These are phyloP conservation scores for Cryptosporidium canis DNA, from an alignment of 169 alveolate species.

Conservation along the genomic window DNA sequence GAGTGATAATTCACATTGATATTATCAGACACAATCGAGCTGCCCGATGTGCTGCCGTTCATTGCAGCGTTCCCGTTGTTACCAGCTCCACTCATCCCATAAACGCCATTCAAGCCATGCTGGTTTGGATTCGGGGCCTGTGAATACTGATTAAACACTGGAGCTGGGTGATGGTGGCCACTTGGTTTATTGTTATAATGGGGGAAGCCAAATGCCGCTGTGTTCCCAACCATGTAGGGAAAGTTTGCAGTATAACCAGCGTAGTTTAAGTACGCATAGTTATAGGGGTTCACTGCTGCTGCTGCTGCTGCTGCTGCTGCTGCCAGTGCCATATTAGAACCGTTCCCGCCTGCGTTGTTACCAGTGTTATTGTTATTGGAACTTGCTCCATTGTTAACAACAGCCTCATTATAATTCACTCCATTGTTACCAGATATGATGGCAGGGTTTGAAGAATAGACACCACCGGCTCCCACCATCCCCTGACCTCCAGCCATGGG, in stretches of 20 bases:
- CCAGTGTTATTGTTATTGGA: not conserved
- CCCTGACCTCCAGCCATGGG: not conserved
- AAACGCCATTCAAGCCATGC: slow-evolving; percentile 5
- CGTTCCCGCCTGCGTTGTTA: not conserved
- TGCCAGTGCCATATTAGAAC: slow-evolving; percentile 41
- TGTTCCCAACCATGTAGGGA: slow-evolving; percentile 67
- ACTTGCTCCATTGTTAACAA: not conserved
- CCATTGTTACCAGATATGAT: not conserved
- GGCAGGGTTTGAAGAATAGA: slow-evolving; percentile 4
- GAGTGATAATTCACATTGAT: not conserved
- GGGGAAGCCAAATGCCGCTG: slow-evolving; percentile 69
- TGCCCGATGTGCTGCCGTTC: not conserved
- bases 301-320: slow-evolving; percentile 69
- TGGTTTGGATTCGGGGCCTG: slow-evolving; percentile 25
- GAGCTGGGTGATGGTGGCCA: slow-evolving; percentile 41
- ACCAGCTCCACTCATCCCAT: not conserved
- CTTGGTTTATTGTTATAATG: slow-evolving; percentile 32
- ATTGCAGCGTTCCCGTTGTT: not conserved
- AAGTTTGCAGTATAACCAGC: slow-evolving; percentile 61
- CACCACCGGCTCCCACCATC: not conserved
- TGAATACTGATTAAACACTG: slow-evolving; percentile 53
- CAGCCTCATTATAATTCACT: not conserved
- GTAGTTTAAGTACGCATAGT: slow-evolving; percentile 66
- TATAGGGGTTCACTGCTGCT: slow-evolving; percentile 50
- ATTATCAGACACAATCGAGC: not conserved